Evolutionary conservation across 2,329 filamentous ascomycete species (phyloP).

Genomic region (Intubia oerlemansii): DNA sequence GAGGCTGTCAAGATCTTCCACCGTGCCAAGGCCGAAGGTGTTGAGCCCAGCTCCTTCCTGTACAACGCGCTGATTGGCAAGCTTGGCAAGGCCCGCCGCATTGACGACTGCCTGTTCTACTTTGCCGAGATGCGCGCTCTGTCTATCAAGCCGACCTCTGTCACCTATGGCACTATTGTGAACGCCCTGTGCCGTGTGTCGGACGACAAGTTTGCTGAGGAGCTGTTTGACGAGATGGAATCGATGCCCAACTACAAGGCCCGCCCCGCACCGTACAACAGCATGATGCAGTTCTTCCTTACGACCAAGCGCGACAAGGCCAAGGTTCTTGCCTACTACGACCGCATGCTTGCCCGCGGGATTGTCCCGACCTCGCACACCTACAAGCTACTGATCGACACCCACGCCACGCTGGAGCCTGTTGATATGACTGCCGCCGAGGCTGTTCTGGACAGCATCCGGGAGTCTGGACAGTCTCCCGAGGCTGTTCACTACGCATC

Average conservation of each 20-base stretch:
- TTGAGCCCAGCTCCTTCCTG: constrained; percentile 87
- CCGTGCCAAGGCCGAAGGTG: constrained; percentile 77
- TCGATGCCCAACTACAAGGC: constrained; percentile 97
- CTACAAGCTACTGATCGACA: constrained; percentile 92
- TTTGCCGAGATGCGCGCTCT: constrained; percentile 92
- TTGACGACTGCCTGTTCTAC: constrained; percentile 95
- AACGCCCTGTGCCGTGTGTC: constrained; percentile 94
- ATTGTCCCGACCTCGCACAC: constrained; percentile 90
- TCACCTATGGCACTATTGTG: constrained; percentile 95
- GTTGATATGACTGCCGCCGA: constrained; percentile 77
- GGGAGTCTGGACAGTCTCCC: constrained; percentile 48
- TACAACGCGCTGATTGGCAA: constrained; percentile 98
- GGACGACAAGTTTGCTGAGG: constrained; percentile 92
- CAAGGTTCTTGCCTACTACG: constrained; percentile 88
- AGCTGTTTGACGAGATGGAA: constrained; percentile 99
- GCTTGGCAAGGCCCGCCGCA: constrained; percentile 89
- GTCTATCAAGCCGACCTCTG: constrained; percentile 84
- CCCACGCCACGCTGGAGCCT: constrained; percentile 82
- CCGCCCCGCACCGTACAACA: constrained; percentile 91
- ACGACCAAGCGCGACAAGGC: constrained; percentile 88
- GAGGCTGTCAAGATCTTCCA: constrained; percentile 97
- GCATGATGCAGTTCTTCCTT: constrained; percentile 98
- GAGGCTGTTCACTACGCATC: constrained; percentile 93
- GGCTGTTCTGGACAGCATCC: constrained; percentile 59
- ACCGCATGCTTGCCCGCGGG: constrained; percentile 72